Percentiles rank a stretch among this genome's conserved stretches.
Evolutionary conservation across 1,139 yeast genomes (phyloP).

Genomic region (Scheffersomyces insectosa): DNA sequence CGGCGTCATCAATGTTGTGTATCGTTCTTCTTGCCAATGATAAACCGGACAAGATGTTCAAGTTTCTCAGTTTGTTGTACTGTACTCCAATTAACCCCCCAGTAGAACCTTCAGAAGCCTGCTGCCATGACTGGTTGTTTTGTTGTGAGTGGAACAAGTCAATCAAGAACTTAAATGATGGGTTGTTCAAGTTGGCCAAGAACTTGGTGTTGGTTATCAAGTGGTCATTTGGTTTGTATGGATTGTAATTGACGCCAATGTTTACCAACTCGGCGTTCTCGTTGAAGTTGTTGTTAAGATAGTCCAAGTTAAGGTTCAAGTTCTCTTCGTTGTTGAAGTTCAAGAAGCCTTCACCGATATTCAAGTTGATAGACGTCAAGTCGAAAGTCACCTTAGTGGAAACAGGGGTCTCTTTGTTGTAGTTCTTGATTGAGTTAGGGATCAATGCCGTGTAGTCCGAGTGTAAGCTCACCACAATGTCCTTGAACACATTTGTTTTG

Average conservation of each 20-base stretch:
- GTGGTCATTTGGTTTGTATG: slow-evolving; percentile 48
- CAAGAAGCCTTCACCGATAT: slow-evolving; percentile 36
- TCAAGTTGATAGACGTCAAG: slow-evolving; percentile 34
- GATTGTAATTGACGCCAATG: slow-evolving; percentile 45
- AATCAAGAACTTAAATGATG: slow-evolving; percentile 39
- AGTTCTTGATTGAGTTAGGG: slow-evolving; percentile 25
- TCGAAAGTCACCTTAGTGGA: slow-evolving; percentile 42
- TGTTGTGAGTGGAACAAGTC: slow-evolving; percentile 38
- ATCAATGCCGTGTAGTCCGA: slow-evolving; percentile 33
- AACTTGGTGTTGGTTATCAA: slow-evolving; percentile 37
- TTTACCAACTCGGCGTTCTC: slow-evolving; percentile 45
- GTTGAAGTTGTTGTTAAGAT: slow-evolving; percentile 45
- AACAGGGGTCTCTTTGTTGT: slow-evolving; percentile 38
- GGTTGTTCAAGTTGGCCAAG: slow-evolving; percentile 40
- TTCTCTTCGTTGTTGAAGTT: slow-evolving; percentile 43
- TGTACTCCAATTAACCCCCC: slow-evolving; percentile 50
- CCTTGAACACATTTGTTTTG: slow-evolving; percentile 47
- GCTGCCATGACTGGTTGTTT: slow-evolving; percentile 44
- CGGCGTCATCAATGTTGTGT: slow-evolving; percentile 43
- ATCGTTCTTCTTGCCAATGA: slow-evolving; percentile 43
- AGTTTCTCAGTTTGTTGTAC: slow-evolving; percentile 9
- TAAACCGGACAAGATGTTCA: slow-evolving; percentile 38
- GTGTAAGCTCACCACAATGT: slow-evolving; percentile 32
- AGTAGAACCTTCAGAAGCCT: slow-evolving; percentile 29
- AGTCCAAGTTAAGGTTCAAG: slow-evolving; percentile 39